Conservation (phyloP, 257 asterid genomes). For the Salvia rosmarinus region DNA sequence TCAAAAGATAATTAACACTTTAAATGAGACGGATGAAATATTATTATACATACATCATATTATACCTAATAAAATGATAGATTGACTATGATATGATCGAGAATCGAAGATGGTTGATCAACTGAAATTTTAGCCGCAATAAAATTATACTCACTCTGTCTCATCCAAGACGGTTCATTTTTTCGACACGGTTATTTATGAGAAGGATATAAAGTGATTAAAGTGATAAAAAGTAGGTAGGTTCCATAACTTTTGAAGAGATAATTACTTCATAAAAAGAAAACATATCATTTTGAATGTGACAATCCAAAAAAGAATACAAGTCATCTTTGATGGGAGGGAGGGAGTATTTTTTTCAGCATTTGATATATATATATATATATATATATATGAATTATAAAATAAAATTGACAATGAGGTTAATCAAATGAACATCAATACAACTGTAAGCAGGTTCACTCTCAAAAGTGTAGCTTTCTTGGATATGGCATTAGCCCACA, state of each 20-base stretch:
- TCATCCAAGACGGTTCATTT: no score
- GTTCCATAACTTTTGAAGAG: no score
- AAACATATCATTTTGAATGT: no score
- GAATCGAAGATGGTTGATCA: background rate
- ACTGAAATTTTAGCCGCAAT: background rate
- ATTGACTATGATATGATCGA: background rate
- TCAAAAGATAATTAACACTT: no score
- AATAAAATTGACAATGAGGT: background rate
- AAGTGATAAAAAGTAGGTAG: no score
- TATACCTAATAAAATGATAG: background rate
- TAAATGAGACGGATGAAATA: no score
- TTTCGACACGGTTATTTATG: no score
- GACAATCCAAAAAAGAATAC: no score
- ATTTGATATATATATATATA: background rate
- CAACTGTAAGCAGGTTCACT: background rate
- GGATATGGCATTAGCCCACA: slow-evolving; percentile 20
- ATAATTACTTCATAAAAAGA: no score
- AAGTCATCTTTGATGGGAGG: no score
- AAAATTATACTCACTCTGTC: background rate
- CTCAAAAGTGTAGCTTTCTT: slow-evolving; percentile 19
- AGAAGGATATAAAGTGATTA: no score
- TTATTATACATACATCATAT: background rate
- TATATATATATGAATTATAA: background rate
- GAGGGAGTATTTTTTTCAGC: background rate
- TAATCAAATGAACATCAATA: background rate